Conservation (phyloP, 1,284 basidiomycete genomes). For the Quambalaria eucalypti region DNA sequence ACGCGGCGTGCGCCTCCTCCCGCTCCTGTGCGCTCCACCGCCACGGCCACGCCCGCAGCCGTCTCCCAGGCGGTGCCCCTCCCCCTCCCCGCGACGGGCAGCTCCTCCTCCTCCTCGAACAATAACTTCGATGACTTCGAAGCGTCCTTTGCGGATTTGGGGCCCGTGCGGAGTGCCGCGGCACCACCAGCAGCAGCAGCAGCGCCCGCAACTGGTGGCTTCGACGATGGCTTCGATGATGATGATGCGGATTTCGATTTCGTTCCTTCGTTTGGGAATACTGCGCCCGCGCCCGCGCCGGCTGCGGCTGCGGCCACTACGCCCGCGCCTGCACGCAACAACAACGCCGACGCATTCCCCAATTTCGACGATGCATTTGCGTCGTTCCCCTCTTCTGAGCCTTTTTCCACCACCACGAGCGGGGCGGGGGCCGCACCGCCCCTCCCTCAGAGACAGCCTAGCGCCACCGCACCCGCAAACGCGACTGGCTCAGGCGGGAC, state of each 20-base stretch:
- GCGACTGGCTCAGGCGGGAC: too few species aligned
- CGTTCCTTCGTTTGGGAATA: constrained; percentile 30
- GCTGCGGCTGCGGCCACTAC: background rate
- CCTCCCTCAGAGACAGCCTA: too few species aligned
- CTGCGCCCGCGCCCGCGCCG: background rate
- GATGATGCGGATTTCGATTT: constrained; percentile 39
- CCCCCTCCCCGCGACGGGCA: background rate
- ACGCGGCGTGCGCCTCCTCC: constrained; percentile 34
- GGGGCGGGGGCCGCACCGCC: constrained; percentile 5
- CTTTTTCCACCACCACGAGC: too few species aligned
- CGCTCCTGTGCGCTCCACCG: constrained; percentile 24
- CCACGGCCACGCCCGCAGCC: constrained; percentile 9
- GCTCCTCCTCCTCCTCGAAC: background rate
- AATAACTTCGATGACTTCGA: constrained; percentile 40
- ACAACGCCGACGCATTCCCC: background rate
- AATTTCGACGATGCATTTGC: constrained; percentile 10
- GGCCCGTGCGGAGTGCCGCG: constrained; percentile 10
- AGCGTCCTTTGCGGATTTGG: constrained; percentile 41
- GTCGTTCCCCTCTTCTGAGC: background rate
- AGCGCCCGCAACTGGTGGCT: constrained; percentile 7
- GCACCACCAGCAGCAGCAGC: background rate
- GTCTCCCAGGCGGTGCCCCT: background rate
- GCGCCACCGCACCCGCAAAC: too few species aligned
- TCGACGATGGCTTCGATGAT: constrained; percentile 40
- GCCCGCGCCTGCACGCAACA: background rate